These are phyloP conservation scores for Plasmodium ovale DNA, from an alignment of 169 alveolate genomes.

Conservation along the genomic window DNA sequence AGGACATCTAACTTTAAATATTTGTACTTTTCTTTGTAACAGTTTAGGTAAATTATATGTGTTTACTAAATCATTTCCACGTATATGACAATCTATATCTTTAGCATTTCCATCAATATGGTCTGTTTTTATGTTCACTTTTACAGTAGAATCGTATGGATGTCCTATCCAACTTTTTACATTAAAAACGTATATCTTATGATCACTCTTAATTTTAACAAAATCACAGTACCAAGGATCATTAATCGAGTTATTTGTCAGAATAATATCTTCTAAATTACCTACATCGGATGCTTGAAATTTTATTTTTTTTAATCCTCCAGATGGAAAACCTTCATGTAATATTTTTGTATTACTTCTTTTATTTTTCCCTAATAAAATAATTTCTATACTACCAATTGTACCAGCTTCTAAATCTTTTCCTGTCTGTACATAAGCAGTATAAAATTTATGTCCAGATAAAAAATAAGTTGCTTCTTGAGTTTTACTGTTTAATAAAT, in stretches of 20 bases:
- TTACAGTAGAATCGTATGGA: slow-evolving; percentile 85
- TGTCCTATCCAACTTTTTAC: slow-evolving; percentile 90
- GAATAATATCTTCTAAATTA: slow-evolving; percentile 83
- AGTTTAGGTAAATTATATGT: slow-evolving; percentile 39
- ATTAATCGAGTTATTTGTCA: slow-evolving; percentile 83
- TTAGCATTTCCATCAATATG: slow-evolving; percentile 84
- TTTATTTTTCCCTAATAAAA: slow-evolving; percentile 85
- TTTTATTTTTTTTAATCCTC: slow-evolving; percentile 81
- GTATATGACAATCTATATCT: slow-evolving; percentile 88
- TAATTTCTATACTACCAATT: slow-evolving; percentile 83
- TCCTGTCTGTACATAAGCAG: slow-evolving; percentile 86
- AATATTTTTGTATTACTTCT: slow-evolving; percentile 85
- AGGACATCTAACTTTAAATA: slow-evolving; percentile 89
- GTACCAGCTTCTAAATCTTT: slow-evolving; percentile 88
- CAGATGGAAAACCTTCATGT: slow-evolving; percentile 83
- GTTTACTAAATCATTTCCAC: slow-evolving; percentile 86
- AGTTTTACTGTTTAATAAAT: slow-evolving; percentile 79
- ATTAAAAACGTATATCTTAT: slow-evolving; percentile 81
- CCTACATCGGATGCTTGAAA: slow-evolving; percentile 91
- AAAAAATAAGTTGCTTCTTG: slow-evolving; percentile 73
- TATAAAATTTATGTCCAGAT: slow-evolving; percentile 81
- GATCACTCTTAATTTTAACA: slow-evolving; percentile 81
- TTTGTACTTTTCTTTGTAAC: slow-evolving; percentile 75
- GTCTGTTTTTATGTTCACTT: slow-evolving; percentile 81
- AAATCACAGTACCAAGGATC: slow-evolving; percentile 92